phyloP scores from a whole-genome alignment of 2,329 filamentous ascomycete genomes.

The Trichoderma lentiforme region DNA sequence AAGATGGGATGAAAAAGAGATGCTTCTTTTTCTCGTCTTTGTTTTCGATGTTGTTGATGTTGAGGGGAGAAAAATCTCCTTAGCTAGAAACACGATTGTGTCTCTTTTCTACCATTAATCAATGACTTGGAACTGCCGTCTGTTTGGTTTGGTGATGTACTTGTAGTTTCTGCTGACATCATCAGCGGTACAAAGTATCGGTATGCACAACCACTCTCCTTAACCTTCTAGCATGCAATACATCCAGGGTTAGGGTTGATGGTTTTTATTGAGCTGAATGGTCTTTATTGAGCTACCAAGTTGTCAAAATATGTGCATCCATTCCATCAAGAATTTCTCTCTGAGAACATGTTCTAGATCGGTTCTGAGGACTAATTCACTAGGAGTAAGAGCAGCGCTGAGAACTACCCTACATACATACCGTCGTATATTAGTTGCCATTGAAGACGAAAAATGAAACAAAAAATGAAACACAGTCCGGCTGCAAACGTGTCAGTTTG shows the following conservation, averaged over 20 bases:
- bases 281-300: neutral
- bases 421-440: neutral
- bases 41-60: neutral
- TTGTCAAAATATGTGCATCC: too few species aligned
- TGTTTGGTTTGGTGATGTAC: neutral
- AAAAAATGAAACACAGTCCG: neutral
- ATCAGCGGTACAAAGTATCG: neutral
- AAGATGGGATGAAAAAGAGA: neutral
- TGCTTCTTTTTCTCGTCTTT: neutral
- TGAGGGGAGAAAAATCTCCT: neutral
- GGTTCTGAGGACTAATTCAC: neutral
- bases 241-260: neutral
- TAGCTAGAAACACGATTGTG: neutral
- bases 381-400: neutral
- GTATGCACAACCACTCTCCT: too few species aligned
- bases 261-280: neutral
- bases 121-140: neutral
- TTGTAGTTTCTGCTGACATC: neutral
- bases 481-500: neutral
- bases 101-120: neutral
- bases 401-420: neutral
- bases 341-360: too few species aligned
- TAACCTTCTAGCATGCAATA: neutral
- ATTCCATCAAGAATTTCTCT: neutral
- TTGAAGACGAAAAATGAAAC: neutral